A percentile compares a stretch with the other conserved stretches of the same genome.
These are phyloP conservation scores for Bipolaris oryzae DNA, from an alignment of 2,329 filamentous ascomycete genomes.

Conservation along the genomic window DNA sequence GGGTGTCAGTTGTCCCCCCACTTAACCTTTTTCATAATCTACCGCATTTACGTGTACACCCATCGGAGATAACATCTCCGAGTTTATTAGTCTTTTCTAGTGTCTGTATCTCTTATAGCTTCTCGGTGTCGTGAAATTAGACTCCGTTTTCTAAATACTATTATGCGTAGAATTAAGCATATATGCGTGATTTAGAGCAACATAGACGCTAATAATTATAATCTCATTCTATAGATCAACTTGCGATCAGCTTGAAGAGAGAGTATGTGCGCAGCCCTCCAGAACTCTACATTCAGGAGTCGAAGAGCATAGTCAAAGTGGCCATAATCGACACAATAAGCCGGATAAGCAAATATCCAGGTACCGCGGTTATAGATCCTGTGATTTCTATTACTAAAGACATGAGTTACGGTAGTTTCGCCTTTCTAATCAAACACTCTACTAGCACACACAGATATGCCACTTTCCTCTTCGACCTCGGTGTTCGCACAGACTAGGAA, in stretches of 20 bases:
- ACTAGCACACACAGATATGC: neutral
- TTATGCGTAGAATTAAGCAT: too few relatives aligned
- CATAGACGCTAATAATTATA: too few relatives aligned
- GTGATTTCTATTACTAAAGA: neutral
- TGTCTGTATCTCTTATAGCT: too few relatives aligned
- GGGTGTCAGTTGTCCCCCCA: too few relatives aligned
- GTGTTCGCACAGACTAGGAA: conserved; percentile 4
- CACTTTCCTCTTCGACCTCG: neutral
- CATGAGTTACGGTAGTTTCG: neutral
- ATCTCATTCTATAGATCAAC: too few relatives aligned
- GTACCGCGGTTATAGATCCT: neutral
- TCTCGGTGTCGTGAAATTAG: too few relatives aligned
- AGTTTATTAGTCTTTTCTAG: too few relatives aligned
- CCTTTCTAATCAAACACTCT: neutral
- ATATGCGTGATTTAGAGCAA: too few relatives aligned
- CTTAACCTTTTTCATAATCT: too few relatives aligned
- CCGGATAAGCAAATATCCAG: neutral
- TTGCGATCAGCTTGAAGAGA: neutral
- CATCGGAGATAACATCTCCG: too few relatives aligned
- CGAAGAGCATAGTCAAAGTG: neutral
- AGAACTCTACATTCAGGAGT: neutral
- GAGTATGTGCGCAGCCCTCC: neutral
- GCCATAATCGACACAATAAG: neutral
- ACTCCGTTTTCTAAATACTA: too few relatives aligned
- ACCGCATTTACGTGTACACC: too few relatives aligned